Percentiles rank a stretch among this genome's conserved stretches.
These are phyloP conservation scores for Chrysosphaeria jannelii DNA, from an alignment of 2,329 filamentous ascomycete genomes.

Conservation along the genomic window DNA sequence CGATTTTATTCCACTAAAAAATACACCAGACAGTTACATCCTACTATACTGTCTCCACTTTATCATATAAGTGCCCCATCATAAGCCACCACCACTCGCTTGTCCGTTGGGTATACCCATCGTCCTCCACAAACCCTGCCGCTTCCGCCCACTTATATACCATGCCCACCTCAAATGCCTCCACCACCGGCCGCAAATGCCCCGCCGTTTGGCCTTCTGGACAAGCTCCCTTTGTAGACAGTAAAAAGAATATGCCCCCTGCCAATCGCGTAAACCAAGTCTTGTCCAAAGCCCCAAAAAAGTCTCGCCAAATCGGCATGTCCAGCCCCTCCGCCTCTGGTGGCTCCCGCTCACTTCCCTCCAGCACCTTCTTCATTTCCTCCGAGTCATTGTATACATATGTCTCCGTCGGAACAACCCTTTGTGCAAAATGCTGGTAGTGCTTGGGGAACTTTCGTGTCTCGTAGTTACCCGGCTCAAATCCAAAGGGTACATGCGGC, in stretches of 20 bases:
- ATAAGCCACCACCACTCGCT: slow-evolving; percentile 41
- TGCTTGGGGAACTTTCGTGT: slow-evolving; percentile 35
- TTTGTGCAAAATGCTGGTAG: slow-evolving; percentile 31
- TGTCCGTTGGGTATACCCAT: slow-evolving; percentile 9
- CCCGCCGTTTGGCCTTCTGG: slow-evolving; percentile 20
- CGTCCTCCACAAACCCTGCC: slow-evolving; percentile 5
- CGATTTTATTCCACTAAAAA: background rate
- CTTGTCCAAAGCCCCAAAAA: slow-evolving; percentile 27
- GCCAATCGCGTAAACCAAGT: slow-evolving; percentile 33
- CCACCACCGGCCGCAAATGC: slow-evolving; percentile 24
- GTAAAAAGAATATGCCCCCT: slow-evolving; percentile 26
- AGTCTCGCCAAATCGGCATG: slow-evolving; percentile 43
- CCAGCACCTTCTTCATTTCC: slow-evolving; percentile 1
- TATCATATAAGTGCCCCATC: slow-evolving; percentile 12
- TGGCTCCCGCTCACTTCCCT: slow-evolving; percentile 6
- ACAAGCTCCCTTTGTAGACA: slow-evolving; percentile 30
- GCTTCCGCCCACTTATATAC: slow-evolving; percentile 26
- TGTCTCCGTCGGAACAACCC: slow-evolving; percentile 21
- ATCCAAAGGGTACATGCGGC: slow-evolving; percentile 34
- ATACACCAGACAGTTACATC: background rate
- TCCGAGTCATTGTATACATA: slow-evolving; percentile 18
- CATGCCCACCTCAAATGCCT: slow-evolving; percentile 29
- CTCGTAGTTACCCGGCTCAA: slow-evolving; percentile 40
- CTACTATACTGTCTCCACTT: too few species aligned
- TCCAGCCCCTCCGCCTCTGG: slow-evolving; percentile 13